Percentiles rank a stretch among this genome's conserved stretches.
Conservation (phyloP, 805 yeast genomes). For the Nakazawaea ishiwadae region DNA sequence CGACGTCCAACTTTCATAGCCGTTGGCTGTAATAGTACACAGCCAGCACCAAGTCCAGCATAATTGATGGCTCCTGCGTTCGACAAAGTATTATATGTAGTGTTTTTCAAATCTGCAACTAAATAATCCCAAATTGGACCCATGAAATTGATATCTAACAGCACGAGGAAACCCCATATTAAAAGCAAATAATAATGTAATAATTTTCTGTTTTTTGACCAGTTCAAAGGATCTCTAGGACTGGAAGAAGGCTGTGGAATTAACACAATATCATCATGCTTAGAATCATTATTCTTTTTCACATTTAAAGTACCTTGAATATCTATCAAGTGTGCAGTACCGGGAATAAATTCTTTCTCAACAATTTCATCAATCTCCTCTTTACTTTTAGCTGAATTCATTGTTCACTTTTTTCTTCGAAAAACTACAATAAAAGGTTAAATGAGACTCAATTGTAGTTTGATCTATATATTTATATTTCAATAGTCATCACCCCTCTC, state of each 20-base stretch:
- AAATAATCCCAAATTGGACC: conserved; percentile 19
- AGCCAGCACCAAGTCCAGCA: conserved; percentile 35
- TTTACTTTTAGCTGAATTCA: not conserved
- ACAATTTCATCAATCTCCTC: conserved; percentile 26
- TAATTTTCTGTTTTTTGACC: conserved; percentile 47
- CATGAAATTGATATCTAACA: conserved; percentile 18
- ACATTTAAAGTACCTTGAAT: conserved; percentile 28
- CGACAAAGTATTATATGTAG: conserved; percentile 14
- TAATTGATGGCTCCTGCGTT: conserved; percentile 17
- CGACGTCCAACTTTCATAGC: conserved; percentile 35
- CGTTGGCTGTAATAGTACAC: conserved; percentile 31
- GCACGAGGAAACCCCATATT: conserved; percentile 19
- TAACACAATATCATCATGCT: conserved; percentile 44
- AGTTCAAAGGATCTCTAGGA: conserved; percentile 68
- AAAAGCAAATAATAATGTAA: conserved; percentile 21
- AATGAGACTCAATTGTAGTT: no score
- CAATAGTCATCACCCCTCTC: no score
- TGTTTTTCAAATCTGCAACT: conserved; percentile 9
- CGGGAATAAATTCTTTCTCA: conserved; percentile 50
- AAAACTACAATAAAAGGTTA: no score
- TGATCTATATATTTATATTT: no score
- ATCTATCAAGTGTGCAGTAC: conserved; percentile 47
- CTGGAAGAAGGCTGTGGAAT: conserved; percentile 65
- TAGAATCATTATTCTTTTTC: conserved; percentile 25
- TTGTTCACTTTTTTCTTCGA: no score